A percentile compares a stretch with the other conserved stretches of the same genome.
Conservation (phyloP, 495 filamentous ascomycete genomes). For the Stereocaulon alpinum region DNA sequence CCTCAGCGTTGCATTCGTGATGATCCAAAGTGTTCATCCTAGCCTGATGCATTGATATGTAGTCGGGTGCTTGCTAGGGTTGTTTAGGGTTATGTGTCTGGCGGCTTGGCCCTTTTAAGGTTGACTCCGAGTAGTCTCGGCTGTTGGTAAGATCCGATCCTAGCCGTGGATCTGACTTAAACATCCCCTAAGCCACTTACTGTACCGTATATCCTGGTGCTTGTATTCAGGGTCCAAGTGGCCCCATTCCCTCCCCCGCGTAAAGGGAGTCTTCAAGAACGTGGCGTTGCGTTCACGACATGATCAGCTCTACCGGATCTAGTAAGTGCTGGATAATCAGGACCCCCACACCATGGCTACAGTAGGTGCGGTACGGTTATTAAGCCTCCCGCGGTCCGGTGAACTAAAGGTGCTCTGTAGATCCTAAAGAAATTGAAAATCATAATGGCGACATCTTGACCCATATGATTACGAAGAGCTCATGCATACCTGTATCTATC, state of each 20-base stretch:
- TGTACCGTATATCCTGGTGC: background rate
- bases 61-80: background rate
- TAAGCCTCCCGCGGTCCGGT: no score
- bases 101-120: background rate
- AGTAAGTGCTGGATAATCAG: no score
- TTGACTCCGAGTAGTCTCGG: background rate
- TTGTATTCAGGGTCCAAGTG: background rate
- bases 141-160: background rate
- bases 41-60: background rate
- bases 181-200: background rate
- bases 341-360: no score
- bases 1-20: no score
- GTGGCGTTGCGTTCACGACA: no score
- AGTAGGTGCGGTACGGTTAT: no score
- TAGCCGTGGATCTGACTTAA: background rate
- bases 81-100: background rate
- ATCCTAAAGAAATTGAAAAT: no score
- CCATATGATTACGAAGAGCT: background rate
- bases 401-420: no score
- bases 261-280: no score
- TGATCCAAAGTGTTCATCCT: background rate
- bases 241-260: background rate
- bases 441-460: background rate
- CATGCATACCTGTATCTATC: conserved; percentile 1
- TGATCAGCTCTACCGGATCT: background rate